Conservation (phyloP, 2,329 filamentous ascomycete species). For the Xylaria sp. region DNA sequence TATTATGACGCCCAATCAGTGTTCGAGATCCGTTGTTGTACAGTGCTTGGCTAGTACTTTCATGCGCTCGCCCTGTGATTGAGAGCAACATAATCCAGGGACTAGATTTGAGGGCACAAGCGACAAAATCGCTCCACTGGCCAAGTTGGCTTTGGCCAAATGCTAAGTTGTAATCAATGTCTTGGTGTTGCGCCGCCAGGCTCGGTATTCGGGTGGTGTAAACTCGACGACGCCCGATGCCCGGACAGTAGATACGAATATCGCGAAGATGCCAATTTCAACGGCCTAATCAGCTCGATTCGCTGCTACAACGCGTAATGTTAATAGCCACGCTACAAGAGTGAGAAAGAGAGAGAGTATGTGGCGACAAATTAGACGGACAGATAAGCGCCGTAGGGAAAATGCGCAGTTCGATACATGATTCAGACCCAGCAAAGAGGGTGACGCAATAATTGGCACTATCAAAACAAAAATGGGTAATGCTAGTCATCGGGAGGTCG, state of each 20-base stretch:
- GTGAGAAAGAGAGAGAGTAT: neutral
- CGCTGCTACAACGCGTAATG: neutral
- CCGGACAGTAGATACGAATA: neutral
- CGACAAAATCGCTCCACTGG: no score
- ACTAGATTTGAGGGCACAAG: no score
- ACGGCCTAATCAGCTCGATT: neutral
- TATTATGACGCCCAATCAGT: neutral
- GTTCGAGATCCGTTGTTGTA: conserved; percentile 8
- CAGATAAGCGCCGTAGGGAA: neutral
- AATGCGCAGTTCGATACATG: neutral
- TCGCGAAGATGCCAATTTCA: neutral
- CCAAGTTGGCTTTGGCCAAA: no score
- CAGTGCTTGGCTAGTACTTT: neutral
- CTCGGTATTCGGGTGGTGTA: neutral
- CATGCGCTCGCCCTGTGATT: no score
- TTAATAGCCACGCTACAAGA: neutral
- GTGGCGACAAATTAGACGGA: neutral
- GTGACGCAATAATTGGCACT: no score
- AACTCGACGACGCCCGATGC: neutral
- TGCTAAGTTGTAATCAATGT: no score
- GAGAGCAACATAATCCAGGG: no score
- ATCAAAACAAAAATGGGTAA: no score
- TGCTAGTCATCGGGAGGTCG: no score
- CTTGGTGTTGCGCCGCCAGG: no score
- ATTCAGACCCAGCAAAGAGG: no score